phyloP scores from a whole-genome alignment of 2,329 filamentous ascomycete genomes.

The Alternaria solani region DNA sequence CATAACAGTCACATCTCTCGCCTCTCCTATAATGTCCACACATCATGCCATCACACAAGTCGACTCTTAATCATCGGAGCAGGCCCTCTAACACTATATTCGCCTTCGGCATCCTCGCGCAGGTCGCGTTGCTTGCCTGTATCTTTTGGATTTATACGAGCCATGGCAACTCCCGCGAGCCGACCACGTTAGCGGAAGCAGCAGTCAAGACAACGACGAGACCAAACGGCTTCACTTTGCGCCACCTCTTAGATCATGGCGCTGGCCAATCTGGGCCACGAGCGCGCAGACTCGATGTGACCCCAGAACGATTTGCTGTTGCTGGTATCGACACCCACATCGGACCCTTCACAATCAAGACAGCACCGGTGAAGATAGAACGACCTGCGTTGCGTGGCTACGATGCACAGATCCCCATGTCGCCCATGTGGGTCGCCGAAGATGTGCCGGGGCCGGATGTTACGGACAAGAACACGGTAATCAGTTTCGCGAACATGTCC shows the following conservation, averaged over 20 bases:
- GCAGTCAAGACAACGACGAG: conserved; percentile 1
- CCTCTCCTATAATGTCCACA: conserved; percentile 25
- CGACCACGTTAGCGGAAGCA: conserved; percentile 17
- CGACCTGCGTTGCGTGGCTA: conserved; percentile 30
- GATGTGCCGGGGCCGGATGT: conserved; percentile 43
- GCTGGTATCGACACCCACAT: conserved; percentile 33
- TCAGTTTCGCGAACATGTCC: conserved; percentile 49
- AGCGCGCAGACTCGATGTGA: conserved; percentile 45
- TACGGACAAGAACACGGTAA: conserved; percentile 43
- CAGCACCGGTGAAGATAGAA: conserved; percentile 41
- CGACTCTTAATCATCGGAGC: conserved; percentile 23
- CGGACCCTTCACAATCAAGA: conserved; percentile 43
- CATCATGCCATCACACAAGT: conserved; percentile 28
- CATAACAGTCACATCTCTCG: conserved; percentile 20
- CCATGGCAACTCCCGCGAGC: conserved; percentile 13
- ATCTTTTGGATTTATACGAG: conserved; percentile 25
- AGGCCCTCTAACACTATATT: conserved; percentile 23
- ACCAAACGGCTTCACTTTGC: conserved; percentile 32
- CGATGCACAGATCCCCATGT: conserved; percentile 37
- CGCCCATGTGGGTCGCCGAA: conserved; percentile 41
- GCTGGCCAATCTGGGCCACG: conserved; percentile 45
- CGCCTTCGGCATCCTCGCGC: conserved; percentile 28
- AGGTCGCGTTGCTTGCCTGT: conserved; percentile 30
- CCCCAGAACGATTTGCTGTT: conserved; percentile 30
- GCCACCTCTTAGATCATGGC: conserved; percentile 47